A percentile compares a stretch with the other conserved stretches of the same genome.
Evolutionary conservation across 192 early-diverging fungal genomes (phyloP).

Genomic region (Coemansia sp.): DNA sequence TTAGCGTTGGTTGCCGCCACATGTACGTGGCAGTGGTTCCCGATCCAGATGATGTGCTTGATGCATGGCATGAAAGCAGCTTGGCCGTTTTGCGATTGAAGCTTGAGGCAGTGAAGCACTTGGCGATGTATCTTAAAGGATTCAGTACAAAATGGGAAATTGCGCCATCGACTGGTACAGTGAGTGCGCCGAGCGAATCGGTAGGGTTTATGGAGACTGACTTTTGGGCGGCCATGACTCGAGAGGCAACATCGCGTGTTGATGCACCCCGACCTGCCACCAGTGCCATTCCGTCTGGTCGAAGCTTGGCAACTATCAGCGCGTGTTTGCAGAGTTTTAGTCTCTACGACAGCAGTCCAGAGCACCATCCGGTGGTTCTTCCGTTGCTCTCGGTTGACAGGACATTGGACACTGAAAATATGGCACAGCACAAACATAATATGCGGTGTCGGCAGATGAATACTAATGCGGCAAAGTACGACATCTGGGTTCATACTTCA

Average conservation of each 20-base stretch:
- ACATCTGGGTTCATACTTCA: conserved; percentile 36
- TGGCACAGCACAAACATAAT: neutral
- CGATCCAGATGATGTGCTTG: conserved; percentile 11
- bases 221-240: conserved; percentile 49
- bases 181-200: conserved; percentile 24
- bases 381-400: conserved; percentile 35
- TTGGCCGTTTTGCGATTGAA: conserved; percentile 46
- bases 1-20: conserved; percentile 36
- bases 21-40: conserved; percentile 39
- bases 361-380: conserved; percentile 35
- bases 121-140: conserved; percentile 46
- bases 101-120: conserved; percentile 46
- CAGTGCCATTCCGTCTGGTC: neutral
- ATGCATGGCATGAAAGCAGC: conserved; percentile 47
- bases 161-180: conserved; percentile 12
- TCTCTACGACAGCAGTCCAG: conserved; percentile 48
- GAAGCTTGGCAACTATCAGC: conserved; percentile 20
- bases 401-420: conserved; percentile 12
- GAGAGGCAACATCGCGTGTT: conserved; percentile 18
- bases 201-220: conserved; percentile 37
- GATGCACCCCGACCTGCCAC: neutral
- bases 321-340: conserved; percentile 34
- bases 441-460: neutral
- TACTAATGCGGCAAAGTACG: conserved; percentile 23
- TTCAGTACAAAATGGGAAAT: conserved; percentile 43